Percentiles rank a stretch among this genome's conserved stretches.
Conservation (phyloP, 2,329 filamentous ascomycete species). For the Hirsutella rhossiliensis region DNA sequence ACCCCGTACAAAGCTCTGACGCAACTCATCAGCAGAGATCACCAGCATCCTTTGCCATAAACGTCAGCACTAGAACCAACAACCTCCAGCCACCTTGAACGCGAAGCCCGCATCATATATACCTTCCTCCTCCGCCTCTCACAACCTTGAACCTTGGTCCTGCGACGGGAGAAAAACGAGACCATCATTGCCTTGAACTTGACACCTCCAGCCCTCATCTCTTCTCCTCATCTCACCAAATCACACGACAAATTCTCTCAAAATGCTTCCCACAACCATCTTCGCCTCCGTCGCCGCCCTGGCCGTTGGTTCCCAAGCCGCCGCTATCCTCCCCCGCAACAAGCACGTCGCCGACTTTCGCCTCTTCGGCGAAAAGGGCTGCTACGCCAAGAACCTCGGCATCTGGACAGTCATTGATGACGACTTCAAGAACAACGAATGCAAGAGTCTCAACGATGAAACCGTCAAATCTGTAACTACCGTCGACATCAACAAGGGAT, state of each 20-base stretch:
- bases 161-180: too few relatives aligned
- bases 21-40: too few relatives aligned
- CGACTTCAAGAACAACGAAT: slow-evolving; percentile 9
- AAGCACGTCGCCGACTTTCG: slow-evolving; percentile 14
- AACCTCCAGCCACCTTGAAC: too few relatives aligned
- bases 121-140: too few relatives aligned
- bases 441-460: slow-evolving; percentile 7
- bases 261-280: slow-evolving; percentile 7
- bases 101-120: too few relatives aligned
- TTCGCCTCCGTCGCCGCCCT: slow-evolving; percentile 5
- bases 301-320: slow-evolving; percentile 5
- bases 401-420: slow-evolving; percentile 14
- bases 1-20: too few relatives aligned
- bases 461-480: slow-evolving; percentile 6
- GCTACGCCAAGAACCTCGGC: slow-evolving; percentile 9
- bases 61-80: too few relatives aligned
- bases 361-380: slow-evolving; percentile 8
- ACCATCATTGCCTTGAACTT: too few relatives aligned
- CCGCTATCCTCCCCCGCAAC: slow-evolving; percentile 8
- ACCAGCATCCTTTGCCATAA: too few relatives aligned
- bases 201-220: too few relatives aligned
- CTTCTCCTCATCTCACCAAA: not conserved
- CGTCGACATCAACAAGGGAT: slow-evolving; percentile 7
- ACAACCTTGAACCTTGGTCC: too few relatives aligned
- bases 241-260: not conserved